These are phyloP conservation scores for Prunus salicina DNA, from an alignment of 306 rosid genomes.

Conservation along the genomic window DNA sequence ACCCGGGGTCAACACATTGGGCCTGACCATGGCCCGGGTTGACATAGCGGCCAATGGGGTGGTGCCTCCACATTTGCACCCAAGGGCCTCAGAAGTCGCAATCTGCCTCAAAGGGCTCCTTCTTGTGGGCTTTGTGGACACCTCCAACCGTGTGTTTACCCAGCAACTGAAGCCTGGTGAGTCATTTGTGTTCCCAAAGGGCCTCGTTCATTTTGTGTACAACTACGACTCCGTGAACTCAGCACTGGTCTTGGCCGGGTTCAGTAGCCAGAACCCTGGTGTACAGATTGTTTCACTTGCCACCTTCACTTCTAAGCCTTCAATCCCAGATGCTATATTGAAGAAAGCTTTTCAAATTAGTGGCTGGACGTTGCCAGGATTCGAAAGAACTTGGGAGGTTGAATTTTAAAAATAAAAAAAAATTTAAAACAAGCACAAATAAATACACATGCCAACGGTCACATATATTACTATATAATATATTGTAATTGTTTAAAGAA, in stretches of 20 bases:
- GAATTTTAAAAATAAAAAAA: not conserved
- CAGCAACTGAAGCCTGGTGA: constrained; percentile 47
- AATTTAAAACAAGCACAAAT: not conserved
- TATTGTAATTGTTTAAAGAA: not conserved
- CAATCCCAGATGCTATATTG: constrained; percentile 28
- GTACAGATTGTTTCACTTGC: constrained; percentile 40
- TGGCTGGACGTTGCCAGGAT: constrained; percentile 35
- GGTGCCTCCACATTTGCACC: constrained; percentile 56
- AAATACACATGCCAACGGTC: constrained; percentile 2
- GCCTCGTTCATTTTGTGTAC: constrained; percentile 55
- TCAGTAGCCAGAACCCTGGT: constrained; percentile 75
- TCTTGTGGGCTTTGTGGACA: constrained; percentile 65
- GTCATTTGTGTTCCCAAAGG: constrained; percentile 67
- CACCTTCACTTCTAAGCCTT: constrained; percentile 44
- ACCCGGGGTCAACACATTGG: constrained; percentile 81
- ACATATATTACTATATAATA: not conserved
- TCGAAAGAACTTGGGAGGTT: constrained; percentile 44
- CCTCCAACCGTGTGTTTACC: constrained; percentile 26
- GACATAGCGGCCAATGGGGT: constrained; percentile 37
- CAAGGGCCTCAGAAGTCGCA: constrained; percentile 64
- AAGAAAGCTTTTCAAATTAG: constrained; percentile 44
- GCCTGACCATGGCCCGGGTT: constrained; percentile 48
- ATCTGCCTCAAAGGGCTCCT: constrained; percentile 42
- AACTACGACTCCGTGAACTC: constrained; percentile 30
- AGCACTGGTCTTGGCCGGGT: constrained; percentile 50